Base-by-base conservation (phyloP, 495 filamentous ascomycete genomes). In the Filosporella fistucella region DNA sequence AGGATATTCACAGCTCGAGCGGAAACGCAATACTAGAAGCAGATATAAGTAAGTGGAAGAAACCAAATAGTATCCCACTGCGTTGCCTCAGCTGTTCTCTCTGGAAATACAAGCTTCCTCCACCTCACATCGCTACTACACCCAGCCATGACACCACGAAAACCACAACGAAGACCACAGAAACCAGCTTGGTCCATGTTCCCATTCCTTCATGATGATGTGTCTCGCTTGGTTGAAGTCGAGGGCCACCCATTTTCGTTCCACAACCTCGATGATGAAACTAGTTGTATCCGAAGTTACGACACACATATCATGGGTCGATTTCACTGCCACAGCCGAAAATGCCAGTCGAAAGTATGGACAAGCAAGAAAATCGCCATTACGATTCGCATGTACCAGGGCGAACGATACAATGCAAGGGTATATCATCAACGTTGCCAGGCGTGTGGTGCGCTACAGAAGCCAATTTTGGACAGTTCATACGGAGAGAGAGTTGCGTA, bases 401-500 rank as follows among this genome's bases (percentile, higher is more conserved):
- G 51, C 13, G 12, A 42, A 28, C 34, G 47, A 55, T 75, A 75
- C 55, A 75, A 74, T 54, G 69, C 68, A 17, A 45, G 63, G 54
- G 71, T 75, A 29, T 75, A 68, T 49, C 58, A 71, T 43, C 68
- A 74, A 62, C 64, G 58, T n/a, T 75, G 69, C 52, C 57, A 56
- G 45, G 35, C 26, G 9, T 75, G 69, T 53, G 39, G 59, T 3
- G 44, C 14, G 4, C 50, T 69, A 5, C 57, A 60, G 44, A 46
- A 60, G 48, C 69, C 66, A 8, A 16, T 56, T 30, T 51, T 69
- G 43, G 67, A 70, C 54, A 45, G 59, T 42, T 66, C 61, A 33
- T 78, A 78, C 55, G 69, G 67, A 48, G 68, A 75, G 49, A 62
- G 74, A 50, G 62, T 78, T 12, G 61, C 70, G 20, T 76, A 76